Evolutionary conservation across 352 stramenopile genomes (phyloP).

Genomic region (Phytophthora foliorum): DNA sequence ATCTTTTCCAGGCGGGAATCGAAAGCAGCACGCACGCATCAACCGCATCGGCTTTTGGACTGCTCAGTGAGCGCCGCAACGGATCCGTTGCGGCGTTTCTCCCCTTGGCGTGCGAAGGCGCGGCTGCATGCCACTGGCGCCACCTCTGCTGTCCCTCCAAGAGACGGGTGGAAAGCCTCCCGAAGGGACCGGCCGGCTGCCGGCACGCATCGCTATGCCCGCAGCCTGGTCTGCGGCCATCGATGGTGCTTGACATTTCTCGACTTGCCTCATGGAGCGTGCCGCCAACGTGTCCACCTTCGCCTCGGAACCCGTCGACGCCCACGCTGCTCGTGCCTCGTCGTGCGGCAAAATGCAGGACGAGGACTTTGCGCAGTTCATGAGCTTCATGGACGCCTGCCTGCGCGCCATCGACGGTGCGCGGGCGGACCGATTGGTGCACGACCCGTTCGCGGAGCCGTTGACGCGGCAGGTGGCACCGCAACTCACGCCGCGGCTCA

Average conservation of each 20-base stretch:
- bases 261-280: conserved; percentile 30
- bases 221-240: conserved; percentile 21
- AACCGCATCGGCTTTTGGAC: neutral
- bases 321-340: neutral
- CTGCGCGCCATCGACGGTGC: conserved; percentile 49
- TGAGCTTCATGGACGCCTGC: conserved; percentile 50
- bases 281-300: conserved; percentile 25
- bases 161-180: conserved; percentile 34
- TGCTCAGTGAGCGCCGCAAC: conserved; percentile 3
- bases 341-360: conserved; percentile 30
- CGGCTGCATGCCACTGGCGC: conserved; percentile 36
- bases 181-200: conserved; percentile 16
- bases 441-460: conserved; percentile 57
- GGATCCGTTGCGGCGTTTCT: conserved; percentile 28
- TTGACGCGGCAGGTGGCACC: conserved; percentile 42
- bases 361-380: conserved; percentile 57
- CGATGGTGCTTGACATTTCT: conserved; percentile 27
- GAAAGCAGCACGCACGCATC: conserved; percentile 5
- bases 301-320: conserved; percentile 24
- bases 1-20: conserved; percentile 21
- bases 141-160: conserved; percentile 34
- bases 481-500: conserved; percentile 33
- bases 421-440: conserved; percentile 46
- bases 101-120: conserved; percentile 30
- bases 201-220: conserved; percentile 4